Percentiles rank a stretch among this genome's conserved stretches.
Evolutionary conservation across 2,329 filamentous ascomycete species (phyloP).

Genomic region (Diaporthe longicolla): DNA sequence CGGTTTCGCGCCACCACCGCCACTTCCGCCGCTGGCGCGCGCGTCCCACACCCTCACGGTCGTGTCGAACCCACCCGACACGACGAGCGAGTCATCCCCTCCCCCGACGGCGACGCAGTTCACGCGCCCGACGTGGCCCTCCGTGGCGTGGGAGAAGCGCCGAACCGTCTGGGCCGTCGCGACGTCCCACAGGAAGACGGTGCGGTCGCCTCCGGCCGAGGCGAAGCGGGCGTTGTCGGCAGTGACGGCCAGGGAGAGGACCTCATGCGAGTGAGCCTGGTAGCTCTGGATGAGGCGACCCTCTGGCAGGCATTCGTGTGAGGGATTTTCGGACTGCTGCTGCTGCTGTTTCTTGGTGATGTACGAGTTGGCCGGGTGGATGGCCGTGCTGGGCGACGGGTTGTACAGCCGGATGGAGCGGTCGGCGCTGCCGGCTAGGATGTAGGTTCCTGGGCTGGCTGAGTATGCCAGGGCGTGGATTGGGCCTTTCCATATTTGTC

Average conservation of each 20-base stretch:
- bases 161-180: constrained; percentile 81
- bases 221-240: constrained; percentile 87
- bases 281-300: constrained; percentile 87
- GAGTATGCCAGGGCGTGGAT: constrained; percentile 82
- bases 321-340: constrained; percentile 44
- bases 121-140: constrained; percentile 79
- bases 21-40: constrained; percentile 59
- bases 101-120: constrained; percentile 87
- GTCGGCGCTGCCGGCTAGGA: constrained; percentile 90
- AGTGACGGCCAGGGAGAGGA: constrained; percentile 83
- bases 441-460: constrained; percentile 78
- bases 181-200: constrained; percentile 96
- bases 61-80: constrained; percentile 81
- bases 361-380: constrained; percentile 45
- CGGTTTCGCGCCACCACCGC: constrained; percentile 65
- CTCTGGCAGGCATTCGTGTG: constrained; percentile 54
- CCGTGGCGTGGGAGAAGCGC: constrained; percentile 72
- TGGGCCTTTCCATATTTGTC: constrained; percentile 64
- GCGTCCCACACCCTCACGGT: constrained; percentile 84
- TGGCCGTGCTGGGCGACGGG: constrained; percentile 65
- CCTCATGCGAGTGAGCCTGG: constrained; percentile 90
- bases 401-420: constrained; percentile 90
- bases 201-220: constrained; percentile 90
- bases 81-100: constrained; percentile 79
- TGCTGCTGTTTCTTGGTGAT: constrained; percentile 56